Percentiles rank a stretch among this genome's conserved stretches.
Evolutionary conservation across 257 asterid genomes (phyloP).

Genomic region (Solanum rostratum): DNA sequence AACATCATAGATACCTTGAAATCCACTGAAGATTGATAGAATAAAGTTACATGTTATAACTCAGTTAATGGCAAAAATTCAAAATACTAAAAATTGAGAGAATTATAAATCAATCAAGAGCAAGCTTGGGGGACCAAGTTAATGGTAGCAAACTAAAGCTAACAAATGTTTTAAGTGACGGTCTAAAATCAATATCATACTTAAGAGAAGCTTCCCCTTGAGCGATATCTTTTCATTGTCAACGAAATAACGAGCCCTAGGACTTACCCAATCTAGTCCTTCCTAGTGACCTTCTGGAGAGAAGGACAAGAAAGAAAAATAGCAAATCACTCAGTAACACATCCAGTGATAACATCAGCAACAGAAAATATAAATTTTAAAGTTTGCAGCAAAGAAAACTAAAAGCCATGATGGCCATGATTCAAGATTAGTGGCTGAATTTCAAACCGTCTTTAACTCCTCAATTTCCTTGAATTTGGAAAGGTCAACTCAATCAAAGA

Average conservation of each 20-base stretch:
- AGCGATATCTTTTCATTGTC: background rate
- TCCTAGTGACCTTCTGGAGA: background rate
- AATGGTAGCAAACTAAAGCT: background rate
- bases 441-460: background rate
- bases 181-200: background rate
- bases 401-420: background rate
- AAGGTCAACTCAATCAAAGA: background rate
- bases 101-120: background rate
- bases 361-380: background rate
- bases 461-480: background rate
- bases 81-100: background rate
- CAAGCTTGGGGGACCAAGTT: background rate
- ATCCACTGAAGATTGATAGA: constrained; percentile 49
- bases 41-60: background rate
- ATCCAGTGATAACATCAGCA: background rate
- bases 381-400: background rate
- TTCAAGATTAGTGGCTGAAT: background rate
- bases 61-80: background rate
- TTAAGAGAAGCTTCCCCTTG: background rate
- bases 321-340: background rate
- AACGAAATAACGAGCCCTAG: background rate
- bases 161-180: background rate
- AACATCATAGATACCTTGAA: constrained; percentile 85
- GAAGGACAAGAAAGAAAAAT: background rate
- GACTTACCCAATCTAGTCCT: background rate